A percentile compares a stretch with the other conserved stretches of the same genome.
Evolutionary conservation across 371 early-diverging fungal species (phyloP).

Genomic region (Actinomortierella wolfii): DNA sequence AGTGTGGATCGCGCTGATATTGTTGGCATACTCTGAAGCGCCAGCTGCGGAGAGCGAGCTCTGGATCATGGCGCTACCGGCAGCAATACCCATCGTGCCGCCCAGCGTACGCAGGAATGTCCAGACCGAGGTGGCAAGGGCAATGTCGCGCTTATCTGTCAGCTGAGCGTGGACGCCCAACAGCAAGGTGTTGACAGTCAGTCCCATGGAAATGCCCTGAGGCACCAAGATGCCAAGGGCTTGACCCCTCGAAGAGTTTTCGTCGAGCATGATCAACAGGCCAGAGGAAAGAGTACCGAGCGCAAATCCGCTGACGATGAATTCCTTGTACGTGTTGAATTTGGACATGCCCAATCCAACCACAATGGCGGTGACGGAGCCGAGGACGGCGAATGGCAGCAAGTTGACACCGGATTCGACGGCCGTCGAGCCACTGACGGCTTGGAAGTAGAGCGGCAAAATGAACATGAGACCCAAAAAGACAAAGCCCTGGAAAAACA

Average conservation of each 20-base stretch:
- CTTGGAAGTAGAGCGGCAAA: slow-evolving; percentile 44
- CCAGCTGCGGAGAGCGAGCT: slow-evolving; percentile 23
- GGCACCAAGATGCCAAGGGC: slow-evolving; percentile 14
- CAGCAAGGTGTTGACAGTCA: slow-evolving; percentile 32
- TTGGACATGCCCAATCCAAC: slow-evolving; percentile 45
- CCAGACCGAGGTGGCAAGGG: slow-evolving; percentile 41
- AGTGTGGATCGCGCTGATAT: slow-evolving; percentile 24
- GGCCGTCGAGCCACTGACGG: slow-evolving; percentile 36
- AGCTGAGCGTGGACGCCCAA: slow-evolving; percentile 36
- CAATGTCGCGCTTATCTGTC: slow-evolving; percentile 27
- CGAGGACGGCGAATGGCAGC: slow-evolving; percentile 27
- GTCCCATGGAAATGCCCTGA: slow-evolving; percentile 27
- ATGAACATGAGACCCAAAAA: slow-evolving; percentile 40
- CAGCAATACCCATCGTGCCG: slow-evolving; percentile 41
- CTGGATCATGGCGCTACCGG: slow-evolving; percentile 32
- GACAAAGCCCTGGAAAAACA: slow-evolving; percentile 34
- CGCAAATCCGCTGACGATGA: slow-evolving; percentile 51
- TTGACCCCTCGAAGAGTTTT: slow-evolving; percentile 24
- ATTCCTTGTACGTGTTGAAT: slow-evolving; percentile 45
- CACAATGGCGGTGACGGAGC: slow-evolving; percentile 14
- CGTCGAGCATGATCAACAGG: slow-evolving; percentile 42
- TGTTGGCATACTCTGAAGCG: slow-evolving; percentile 31
- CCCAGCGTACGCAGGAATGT: slow-evolving; percentile 38
- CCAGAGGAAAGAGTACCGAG: slow-evolving; percentile 55
- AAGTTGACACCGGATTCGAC: slow-evolving; percentile 34